Evolutionary conservation across 176 grass and related monocot genomes (phyloP), one percentile per base, ranked within the genome.

Genomic region (Cenchrus purpureus): DNA sequence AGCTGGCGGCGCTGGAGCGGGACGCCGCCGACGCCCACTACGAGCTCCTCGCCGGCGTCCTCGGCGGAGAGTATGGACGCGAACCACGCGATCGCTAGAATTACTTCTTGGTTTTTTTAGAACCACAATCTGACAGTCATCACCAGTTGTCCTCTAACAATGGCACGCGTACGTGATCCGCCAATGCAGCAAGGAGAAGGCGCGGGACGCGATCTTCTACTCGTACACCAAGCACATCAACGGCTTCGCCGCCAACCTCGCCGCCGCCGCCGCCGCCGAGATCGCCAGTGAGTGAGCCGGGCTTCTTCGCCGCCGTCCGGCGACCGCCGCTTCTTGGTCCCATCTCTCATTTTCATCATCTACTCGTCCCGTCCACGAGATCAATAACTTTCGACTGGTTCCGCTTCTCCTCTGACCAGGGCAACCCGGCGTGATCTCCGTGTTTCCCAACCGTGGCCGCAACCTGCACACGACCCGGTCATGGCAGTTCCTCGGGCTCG

Each of bases 151-250:
- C 37, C 37, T 4, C 37, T 40, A 40, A 40, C 37, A 40, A 17
- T 44, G 16, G 5, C 20, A 16, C 16, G 34, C 66, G 45, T 8
- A 10, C 53, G 79, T 40, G 37, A 71, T 46, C 78, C 60, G n/a
- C 71, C 71, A 81, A 82, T 90, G 86, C 75, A 98, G 96, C 86
- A 87, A 89, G 79, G 88, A 89, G 81, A 95, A 91, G 84, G 96
- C 96, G 86, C 80, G 82, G 75, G 93, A 95, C 14, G 91, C 96
- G 2, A 98, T 98, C 68, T 95, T 98, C 86, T 98, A 98, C 89
- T 98, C 96, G 13, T 98, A 95, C 86, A 95, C 96, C 4, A 87
- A 87, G 71, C 91, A 91, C 88, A 98, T 98, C 90, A 98, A 98
- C 64, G 96, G 96, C 69, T 98, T 98, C 68, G 96, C 96, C 8